A percentile compares a stretch with the other conserved stretches of the same genome.
Conservation (phyloP, 306 rosid genomes). For the Cicer bijugum region DNA sequence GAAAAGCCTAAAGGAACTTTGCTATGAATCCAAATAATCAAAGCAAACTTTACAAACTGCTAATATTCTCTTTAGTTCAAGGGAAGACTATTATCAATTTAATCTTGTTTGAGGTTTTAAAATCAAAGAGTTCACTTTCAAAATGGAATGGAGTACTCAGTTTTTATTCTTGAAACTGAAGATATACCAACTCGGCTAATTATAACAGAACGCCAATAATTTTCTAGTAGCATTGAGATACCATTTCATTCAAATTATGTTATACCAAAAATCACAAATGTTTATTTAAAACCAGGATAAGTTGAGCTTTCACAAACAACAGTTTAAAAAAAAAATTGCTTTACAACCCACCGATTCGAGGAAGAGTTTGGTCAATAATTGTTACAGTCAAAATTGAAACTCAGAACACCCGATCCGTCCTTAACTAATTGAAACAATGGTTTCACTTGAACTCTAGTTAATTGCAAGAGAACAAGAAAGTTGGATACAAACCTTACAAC, state of each 20-base stretch:
- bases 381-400: no score
- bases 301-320: conserved; percentile 6
- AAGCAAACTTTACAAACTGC: neutral
- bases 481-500: conserved; percentile 55
- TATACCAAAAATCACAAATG: neutral
- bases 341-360: no score
- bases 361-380: no score
- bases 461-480: conserved; percentile 11
- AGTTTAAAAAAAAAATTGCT: neutral
- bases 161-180: neutral
- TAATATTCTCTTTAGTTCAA: conserved; percentile 7
- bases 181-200: neutral
- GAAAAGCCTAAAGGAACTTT: neutral
- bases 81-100: neutral
- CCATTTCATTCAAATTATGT: neutral
- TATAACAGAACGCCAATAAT: conserved; percentile 1
- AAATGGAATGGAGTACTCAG: neutral
- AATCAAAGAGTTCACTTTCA: conserved; percentile 15
- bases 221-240: neutral
- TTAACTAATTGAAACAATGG: no score
- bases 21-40: conserved; percentile 26
- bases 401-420: no score
- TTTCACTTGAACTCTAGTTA: neutral
- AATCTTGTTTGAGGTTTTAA: conserved; percentile 22
- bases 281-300: neutral